phyloP scores from a whole-genome alignment of 441 rosid species.

The Isatis lusitanica region DNA sequence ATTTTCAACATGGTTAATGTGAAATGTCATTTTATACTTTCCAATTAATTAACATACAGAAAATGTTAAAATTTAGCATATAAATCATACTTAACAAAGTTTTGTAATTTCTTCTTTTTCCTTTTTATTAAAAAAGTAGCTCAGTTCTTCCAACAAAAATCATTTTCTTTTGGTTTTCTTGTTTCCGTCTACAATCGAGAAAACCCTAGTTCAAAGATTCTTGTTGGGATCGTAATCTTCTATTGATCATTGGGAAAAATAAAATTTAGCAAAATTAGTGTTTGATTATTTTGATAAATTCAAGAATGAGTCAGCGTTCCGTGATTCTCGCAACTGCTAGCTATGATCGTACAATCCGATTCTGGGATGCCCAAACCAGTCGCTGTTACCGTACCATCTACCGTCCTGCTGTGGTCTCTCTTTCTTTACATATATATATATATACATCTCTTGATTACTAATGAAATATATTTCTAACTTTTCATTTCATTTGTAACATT shows the following conservation, averaged over 20 bases:
- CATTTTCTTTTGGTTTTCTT: background rate
- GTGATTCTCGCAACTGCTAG: slow-evolving; percentile 93
- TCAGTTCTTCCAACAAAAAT: background rate
- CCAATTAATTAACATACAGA: background rate
- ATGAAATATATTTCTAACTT: background rate
- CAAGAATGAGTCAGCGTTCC: slow-evolving; percentile 67
- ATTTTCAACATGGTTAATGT: background rate
- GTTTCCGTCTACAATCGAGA: background rate
- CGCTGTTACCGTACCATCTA: slow-evolving; percentile 85
- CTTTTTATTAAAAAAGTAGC: background rate
- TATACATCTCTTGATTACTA: background rate
- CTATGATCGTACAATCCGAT: slow-evolving; percentile 83
- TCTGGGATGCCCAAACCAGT: slow-evolving; percentile 90
- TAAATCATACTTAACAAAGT: background rate
- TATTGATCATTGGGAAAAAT: background rate
- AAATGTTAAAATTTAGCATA: background rate
- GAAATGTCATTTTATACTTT: background rate
- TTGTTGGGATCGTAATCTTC: background rate
- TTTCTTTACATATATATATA: too few relatives aligned
- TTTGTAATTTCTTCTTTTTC: background rate
- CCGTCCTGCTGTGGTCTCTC: slow-evolving; percentile 50
- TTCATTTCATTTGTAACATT: background rate
- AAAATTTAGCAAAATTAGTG: background rate
- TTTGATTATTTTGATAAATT: background rate
- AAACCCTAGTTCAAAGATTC: slow-evolving; percentile 14